Conservation (phyloP, 1,284 basidiomycete species). For the Wallemia ichthyophaga region DNA sequence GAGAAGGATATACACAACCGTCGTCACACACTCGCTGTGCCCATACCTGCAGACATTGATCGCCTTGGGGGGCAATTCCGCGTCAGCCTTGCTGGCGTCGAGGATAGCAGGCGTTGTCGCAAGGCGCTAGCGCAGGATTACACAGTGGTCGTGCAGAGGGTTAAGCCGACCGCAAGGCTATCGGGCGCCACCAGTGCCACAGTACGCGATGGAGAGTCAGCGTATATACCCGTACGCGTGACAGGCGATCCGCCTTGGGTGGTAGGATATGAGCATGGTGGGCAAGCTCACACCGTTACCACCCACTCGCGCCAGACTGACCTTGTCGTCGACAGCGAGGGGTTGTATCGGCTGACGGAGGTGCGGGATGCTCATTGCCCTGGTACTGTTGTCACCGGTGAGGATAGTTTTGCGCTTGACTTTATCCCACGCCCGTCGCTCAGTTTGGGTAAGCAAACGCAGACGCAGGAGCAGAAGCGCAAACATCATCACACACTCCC, state of each 20-base stretch:
- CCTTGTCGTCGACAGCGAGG: conserved; percentile 34
- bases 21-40: conserved; percentile 12
- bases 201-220: conserved; percentile 44
- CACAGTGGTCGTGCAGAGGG: conserved; percentile 59
- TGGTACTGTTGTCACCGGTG: conserved; percentile 31
- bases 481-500: conserved; percentile 30
- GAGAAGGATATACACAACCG: conserved; percentile 11
- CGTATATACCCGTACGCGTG: conserved; percentile 41
- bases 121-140: conserved; percentile 43
- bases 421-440: conserved; percentile 36
- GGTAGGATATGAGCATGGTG: conserved; percentile 35
- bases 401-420: conserved; percentile 35
- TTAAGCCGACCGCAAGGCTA: conserved; percentile 66
- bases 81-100: conserved; percentile 48
- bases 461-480: too few relatives aligned
- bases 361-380: conserved; percentile 57
- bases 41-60: conserved; percentile 21
- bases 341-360: conserved; percentile 42
- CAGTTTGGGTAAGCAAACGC: conserved; percentile 9
- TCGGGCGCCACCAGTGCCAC: conserved; percentile 26
- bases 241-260: conserved; percentile 70
- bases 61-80: conserved; percentile 46
- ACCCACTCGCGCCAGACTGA: conserved; percentile 37
- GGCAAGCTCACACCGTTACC: conserved; percentile 21
- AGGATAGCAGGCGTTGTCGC: conserved; percentile 67